phyloP scores from a whole-genome alignment of 805 yeast genomes.

The Candida multigemmis region DNA sequence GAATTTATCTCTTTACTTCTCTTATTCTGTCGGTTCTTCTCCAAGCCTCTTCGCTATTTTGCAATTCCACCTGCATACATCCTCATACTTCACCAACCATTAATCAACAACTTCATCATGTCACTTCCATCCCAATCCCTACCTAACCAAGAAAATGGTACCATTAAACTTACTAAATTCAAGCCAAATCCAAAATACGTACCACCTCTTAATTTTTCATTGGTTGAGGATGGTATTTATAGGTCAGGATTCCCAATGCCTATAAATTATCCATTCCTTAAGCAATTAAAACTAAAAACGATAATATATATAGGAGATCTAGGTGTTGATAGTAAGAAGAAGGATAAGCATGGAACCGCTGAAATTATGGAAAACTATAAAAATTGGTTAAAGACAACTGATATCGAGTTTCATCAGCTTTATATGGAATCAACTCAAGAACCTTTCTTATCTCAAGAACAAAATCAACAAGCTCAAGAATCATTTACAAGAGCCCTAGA shows the following conservation, averaged over 20 bases:
- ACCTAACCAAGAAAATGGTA: too few species aligned
- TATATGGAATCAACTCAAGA: conserved; percentile 69
- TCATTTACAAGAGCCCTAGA: conserved; percentile 50
- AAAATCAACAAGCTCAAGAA: conserved; percentile 23
- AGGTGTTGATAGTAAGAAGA: conserved; percentile 20
- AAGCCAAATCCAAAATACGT: too few species aligned
- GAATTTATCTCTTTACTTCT: too few species aligned
- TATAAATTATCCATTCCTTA: conserved; percentile 70
- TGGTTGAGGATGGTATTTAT: conserved; percentile 81
- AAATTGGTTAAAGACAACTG: conserved; percentile 52
- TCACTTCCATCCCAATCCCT: too few species aligned
- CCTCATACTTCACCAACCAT: too few species aligned
- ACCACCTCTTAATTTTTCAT: conserved; percentile 87
- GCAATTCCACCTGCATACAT: too few species aligned
- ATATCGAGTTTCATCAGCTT: conserved; percentile 49
- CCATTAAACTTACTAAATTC: too few species aligned
- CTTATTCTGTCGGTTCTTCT: too few species aligned
- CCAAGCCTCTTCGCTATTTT: too few species aligned
- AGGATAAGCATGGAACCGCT: conserved; percentile 43
- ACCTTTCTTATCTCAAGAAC: conserved; percentile 54
- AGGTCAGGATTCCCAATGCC: conserved; percentile 93
- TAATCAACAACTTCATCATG: too few species aligned
- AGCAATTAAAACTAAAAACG: conserved; percentile 61
- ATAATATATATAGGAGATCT: conserved; percentile 76
- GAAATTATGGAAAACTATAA: conserved; percentile 47